Evolutionary conservation across 352 stramenopile genomes (phyloP), one percentile per base, ranked within the genome.

Genomic region (Phytophthora citrophthora): DNA sequence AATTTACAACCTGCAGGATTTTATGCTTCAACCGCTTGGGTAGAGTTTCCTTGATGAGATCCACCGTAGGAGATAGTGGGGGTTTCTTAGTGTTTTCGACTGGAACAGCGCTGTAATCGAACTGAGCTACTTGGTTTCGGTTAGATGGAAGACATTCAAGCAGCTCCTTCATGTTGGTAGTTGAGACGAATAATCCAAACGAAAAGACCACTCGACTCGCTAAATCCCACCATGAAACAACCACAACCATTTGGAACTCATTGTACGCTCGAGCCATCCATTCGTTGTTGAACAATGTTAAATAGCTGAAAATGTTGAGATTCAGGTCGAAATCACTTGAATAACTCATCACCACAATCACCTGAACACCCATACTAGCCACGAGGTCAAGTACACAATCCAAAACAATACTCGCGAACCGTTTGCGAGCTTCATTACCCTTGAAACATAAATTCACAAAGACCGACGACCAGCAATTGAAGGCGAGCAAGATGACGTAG

Each of bases 401-500:
- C 23, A 57, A 31, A 16, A 11, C 24, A 15, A 48, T 57, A 5
- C 20, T 36, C 10, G 23, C 50, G 40, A 57, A 57, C 4, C 50
- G 36, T 49, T 36, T 47, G 4, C 50, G 50, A 48, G 50, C 15
- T 9, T 48, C 50, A 16, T 29, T 26, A 62, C 16, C 27, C 5
- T 41, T 64, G 20, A 64, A 48, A 1, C 18, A 15, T 4, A 38
- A 47, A 26, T 69, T 40, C 0, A 67, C 31, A 4, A 61, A n/a
- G 1, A 34, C 36, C 8, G 46, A 49, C 3, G 48, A 41, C 64
- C 52, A 72, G 40, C 57, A 72, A 27, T 72, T 72, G 4, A 61
- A 2, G 10, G 56, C 50, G 1, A 76, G n/a, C 4, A 79, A 34
- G 1, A 49, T 9, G 6, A 70, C 70, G 18, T 66, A 73, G 11